A percentile compares a stretch with the other conserved stretches of the same genome.
Evolutionary conservation across 805 yeast species (phyloP).

Genomic region (Candida gorgasii): DNA sequence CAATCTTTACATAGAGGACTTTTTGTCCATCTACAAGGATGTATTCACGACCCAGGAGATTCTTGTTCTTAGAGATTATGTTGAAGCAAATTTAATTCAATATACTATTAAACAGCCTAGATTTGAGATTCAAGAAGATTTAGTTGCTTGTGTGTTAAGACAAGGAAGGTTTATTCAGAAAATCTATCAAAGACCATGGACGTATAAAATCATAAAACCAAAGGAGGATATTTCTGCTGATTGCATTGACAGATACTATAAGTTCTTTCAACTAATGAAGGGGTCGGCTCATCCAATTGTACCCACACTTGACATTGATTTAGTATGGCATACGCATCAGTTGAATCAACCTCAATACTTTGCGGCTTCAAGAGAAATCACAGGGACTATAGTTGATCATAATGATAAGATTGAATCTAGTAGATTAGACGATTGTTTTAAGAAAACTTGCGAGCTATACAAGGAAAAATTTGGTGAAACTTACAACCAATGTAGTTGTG

Average conservation of each 20-base stretch:
- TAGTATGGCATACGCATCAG: slow-evolving; percentile 12
- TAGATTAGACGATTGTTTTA: slow-evolving; percentile 18
- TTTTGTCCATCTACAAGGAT: not conserved
- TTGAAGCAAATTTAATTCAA: slow-evolving; percentile 3
- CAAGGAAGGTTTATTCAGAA: slow-evolving; percentile 24
- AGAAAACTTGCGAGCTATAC: slow-evolving; percentile 13
- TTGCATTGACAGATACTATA: slow-evolving; percentile 20
- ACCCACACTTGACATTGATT: slow-evolving; percentile 10
- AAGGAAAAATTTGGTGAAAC: not conserved
- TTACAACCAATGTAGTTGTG: slow-evolving; percentile 2
- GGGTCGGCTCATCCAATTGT: slow-evolving; percentile 6
- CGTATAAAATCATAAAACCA: not conserved
- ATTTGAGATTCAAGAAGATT: slow-evolving; percentile 14
- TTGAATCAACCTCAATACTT: slow-evolving; percentile 1
- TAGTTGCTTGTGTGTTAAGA: slow-evolving; percentile 25
- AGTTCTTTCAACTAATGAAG: slow-evolving; percentile 16
- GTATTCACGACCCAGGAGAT: not conserved
- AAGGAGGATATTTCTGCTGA: slow-evolving; percentile 15
- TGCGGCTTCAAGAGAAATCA: slow-evolving; percentile 3
- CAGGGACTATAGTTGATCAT: slow-evolving; percentile 14
- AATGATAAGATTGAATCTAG: slow-evolving; percentile 26
- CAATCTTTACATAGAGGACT: not conserved
- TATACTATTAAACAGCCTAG: not conserved
- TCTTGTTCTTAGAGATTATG: slow-evolving; percentile 19
- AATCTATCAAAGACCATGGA: slow-evolving; percentile 20